A percentile compares a stretch with the other conserved stretches of the same genome.
phyloP scores from a whole-genome alignment of 2,329 filamentous ascomycete species.

The Fusarium sp. region DNA sequence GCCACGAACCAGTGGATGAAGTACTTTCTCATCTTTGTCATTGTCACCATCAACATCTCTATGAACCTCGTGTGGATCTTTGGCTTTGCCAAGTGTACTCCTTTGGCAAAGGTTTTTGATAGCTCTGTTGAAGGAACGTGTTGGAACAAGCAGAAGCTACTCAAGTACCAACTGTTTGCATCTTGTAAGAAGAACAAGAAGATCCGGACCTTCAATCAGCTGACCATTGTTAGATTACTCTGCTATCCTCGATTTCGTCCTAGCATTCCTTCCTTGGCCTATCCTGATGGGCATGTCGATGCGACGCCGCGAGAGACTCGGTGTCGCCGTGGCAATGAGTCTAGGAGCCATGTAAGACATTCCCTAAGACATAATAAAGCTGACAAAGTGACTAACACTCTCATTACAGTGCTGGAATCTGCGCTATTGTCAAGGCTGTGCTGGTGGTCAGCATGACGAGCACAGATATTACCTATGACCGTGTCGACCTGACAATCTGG shows the following conservation, averaged over 20 bases:
- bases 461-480: conserved; percentile 50
- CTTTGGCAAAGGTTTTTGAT: conserved; percentile 45
- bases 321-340: conserved; percentile 53
- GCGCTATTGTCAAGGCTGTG: conserved; percentile 51
- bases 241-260: conserved; percentile 49
- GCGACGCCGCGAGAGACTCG: conserved; percentile 49
- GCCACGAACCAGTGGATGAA: conserved; percentile 44
- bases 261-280: conserved; percentile 51
- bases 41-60: conserved; percentile 50
- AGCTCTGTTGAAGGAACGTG: conserved; percentile 44
- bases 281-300: conserved; percentile 51
- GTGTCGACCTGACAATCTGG: conserved; percentile 53
- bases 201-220: fast-evolving
- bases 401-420: conserved; percentile 46
- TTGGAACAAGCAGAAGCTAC: conserved; percentile 45
- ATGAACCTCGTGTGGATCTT: conserved; percentile 53
- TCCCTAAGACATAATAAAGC: background rate
- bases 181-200: conserved; percentile 42
- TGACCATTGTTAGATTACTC: conserved; percentile 48
- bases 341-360: conserved; percentile 49
- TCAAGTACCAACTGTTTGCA: conserved; percentile 48
- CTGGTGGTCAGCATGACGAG: conserved; percentile 49
- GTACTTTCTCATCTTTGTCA: conserved; percentile 48
- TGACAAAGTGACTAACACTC: conserved; percentile 7
- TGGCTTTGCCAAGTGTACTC: conserved; percentile 49